Conservation (phyloP, 2,329 filamentous ascomycete species). For the Fusarium liriodendri region DNA sequence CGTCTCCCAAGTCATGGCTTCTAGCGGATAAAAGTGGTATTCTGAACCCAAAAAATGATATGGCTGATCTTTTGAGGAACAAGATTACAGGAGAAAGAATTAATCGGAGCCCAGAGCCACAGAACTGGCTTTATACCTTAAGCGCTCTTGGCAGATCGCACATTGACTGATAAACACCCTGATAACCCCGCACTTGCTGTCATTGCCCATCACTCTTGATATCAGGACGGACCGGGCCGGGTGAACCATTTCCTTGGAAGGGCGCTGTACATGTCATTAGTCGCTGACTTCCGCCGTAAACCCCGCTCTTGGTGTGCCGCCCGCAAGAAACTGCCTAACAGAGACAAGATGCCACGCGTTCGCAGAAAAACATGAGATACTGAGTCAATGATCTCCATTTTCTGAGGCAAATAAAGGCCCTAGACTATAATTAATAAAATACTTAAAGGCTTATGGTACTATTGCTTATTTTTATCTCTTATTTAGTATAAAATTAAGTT, state of each 20-base stretch:
- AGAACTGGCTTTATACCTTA: background rate
- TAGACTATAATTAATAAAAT: too few species aligned
- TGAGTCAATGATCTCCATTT: too few species aligned
- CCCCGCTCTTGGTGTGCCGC: background rate
- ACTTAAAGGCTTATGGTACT: too few species aligned
- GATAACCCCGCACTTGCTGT: background rate
- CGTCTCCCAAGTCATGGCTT: slow-evolving; percentile 9
- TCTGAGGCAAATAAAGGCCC: too few species aligned
- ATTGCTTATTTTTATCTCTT: too few species aligned
- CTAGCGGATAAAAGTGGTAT: too few species aligned
- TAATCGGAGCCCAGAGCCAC: background rate
- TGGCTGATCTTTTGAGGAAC: background rate
- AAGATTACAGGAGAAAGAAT: background rate
- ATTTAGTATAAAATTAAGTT: too few species aligned
- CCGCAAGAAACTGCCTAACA: background rate
- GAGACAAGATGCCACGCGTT: background rate
- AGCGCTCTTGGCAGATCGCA: background rate
- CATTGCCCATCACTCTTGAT: background rate
- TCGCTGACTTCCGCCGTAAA: background rate
- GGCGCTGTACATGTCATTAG: background rate
- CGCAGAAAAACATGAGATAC: too few species aligned
- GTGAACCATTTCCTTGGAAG: background rate
- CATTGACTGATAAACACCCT: background rate
- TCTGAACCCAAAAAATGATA: background rate
- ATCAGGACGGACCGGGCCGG: background rate